Conservation (phyloP, 305 asterid genomes). For the Solanum hybrid region DNA sequence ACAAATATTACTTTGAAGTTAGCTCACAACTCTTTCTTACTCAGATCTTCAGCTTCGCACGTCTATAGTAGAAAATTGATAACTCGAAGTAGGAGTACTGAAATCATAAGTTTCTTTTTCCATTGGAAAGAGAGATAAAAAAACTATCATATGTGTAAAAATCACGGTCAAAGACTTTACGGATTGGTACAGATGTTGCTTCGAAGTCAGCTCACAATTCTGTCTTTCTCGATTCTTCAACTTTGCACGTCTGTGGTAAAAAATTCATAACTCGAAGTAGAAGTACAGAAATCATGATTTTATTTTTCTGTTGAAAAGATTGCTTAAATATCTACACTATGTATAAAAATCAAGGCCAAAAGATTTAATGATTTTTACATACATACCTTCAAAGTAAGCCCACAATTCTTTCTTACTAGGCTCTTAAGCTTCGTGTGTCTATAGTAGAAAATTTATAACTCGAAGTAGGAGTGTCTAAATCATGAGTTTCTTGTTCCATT, state of each 20-base stretch:
- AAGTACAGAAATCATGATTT: background rate
- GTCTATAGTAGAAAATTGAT: background rate
- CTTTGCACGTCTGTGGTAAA: background rate
- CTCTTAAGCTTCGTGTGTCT: background rate
- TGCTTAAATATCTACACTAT: too few relatives aligned
- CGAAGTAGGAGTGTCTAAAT: background rate
- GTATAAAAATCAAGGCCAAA: too few relatives aligned
- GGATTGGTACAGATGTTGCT: background rate
- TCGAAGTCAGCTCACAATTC: background rate
- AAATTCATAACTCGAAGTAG: background rate
- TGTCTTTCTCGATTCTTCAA: background rate
- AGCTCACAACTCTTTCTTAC: background rate
- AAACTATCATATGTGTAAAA: background rate
- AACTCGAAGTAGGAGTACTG: background rate
- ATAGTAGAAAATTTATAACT: background rate
- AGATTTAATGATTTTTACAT: too few relatives aligned
- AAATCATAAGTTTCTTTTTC: background rate
- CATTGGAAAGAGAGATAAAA: background rate
- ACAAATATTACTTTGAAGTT: background rate
- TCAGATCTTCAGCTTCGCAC: background rate
- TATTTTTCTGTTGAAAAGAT: too few relatives aligned
- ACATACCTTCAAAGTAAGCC: too few relatives aligned
- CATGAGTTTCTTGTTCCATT: background rate
- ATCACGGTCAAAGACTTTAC: background rate
- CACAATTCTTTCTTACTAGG: background rate